Conservation (phyloP, 306 rosid species). For the Glycine soja region DNA sequence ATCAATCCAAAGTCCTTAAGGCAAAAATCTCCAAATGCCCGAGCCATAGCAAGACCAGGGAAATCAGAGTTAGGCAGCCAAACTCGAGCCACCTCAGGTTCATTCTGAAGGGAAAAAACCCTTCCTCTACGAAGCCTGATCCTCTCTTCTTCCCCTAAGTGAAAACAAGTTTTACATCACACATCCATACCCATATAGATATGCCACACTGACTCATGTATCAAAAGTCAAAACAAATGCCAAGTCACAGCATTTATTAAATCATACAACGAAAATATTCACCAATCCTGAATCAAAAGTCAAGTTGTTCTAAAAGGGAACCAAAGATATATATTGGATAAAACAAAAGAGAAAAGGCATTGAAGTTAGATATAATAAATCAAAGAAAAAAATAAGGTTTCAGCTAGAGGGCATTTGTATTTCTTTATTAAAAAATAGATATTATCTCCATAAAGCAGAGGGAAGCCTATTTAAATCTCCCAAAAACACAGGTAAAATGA, state of each 20-base stretch:
- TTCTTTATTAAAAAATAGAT: neutral
- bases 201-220: conserved; percentile 1
- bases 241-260: neutral
- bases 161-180: conserved; percentile 27
- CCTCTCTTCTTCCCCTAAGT: conserved; percentile 83
- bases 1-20: conserved; percentile 85
- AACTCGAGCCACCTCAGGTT: conserved; percentile 82
- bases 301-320: neutral
- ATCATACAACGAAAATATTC: neutral
- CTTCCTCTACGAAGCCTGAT: conserved; percentile 78
- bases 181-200: conserved; percentile 28
- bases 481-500: neutral
- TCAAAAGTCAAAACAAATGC: conserved; percentile 13
- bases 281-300: conserved; percentile 6
- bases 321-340: conserved; percentile 4
- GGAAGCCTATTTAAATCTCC: neutral
- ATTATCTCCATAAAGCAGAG: neutral
- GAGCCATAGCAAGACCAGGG: conserved; percentile 98
- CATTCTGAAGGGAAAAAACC: conserved; percentile 78
- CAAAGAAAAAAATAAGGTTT: conserved; percentile 1
- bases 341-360: conserved; percentile 9
- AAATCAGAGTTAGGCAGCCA: conserved; percentile 87
- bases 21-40: conserved; percentile 97
- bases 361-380: neutral
- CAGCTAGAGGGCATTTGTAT: neutral